Percentiles rank a stretch among this genome's conserved stretches.
These are phyloP conservation scores for Trichoderma atroviride DNA, from an alignment of 2,329 filamentous ascomycete species.

Conservation along the genomic window DNA sequence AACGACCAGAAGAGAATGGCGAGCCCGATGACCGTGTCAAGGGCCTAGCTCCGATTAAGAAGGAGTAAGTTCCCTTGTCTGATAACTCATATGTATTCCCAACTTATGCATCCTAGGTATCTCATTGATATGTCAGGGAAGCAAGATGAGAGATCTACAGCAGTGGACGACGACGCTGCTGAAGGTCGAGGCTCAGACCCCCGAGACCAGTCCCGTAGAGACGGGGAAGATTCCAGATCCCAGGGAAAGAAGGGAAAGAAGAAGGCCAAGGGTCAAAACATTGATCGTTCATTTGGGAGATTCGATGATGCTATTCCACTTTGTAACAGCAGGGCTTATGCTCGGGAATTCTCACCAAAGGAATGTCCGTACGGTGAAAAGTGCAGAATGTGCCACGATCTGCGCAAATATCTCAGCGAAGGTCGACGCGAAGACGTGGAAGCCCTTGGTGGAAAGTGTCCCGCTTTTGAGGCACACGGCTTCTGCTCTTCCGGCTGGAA, in stretches of 20 bases:
- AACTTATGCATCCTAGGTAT: slow-evolving; percentile 40
- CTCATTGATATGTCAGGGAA: slow-evolving; percentile 43
- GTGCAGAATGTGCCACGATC: slow-evolving; percentile 81
- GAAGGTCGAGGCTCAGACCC: slow-evolving; percentile 45
- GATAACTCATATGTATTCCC: slow-evolving; percentile 15
- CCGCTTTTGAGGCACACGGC: slow-evolving; percentile 75
- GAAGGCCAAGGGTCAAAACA: slow-evolving; percentile 72
- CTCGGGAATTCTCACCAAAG: slow-evolving; percentile 78
- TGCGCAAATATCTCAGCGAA: slow-evolving; percentile 81
- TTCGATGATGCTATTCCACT: slow-evolving; percentile 77
- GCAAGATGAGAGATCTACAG: slow-evolving; percentile 32
- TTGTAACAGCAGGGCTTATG: slow-evolving; percentile 72
- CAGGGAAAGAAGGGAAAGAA: slow-evolving; percentile 49
- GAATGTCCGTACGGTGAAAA: slow-evolving; percentile 76
- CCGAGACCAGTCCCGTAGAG: slow-evolving; percentile 51
- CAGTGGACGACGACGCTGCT: slow-evolving; percentile 53
- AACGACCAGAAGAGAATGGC: slow-evolving; percentile 22
- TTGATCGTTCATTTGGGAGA: slow-evolving; percentile 75
- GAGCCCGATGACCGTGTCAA: slow-evolving; percentile 44
- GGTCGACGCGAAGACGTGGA: slow-evolving; percentile 79
- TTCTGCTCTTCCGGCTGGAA: slow-evolving; percentile 88
- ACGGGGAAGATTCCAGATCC: slow-evolving; percentile 55
- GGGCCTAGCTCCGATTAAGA: slow-evolving; percentile 71
- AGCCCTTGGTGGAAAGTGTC: slow-evolving; percentile 77
- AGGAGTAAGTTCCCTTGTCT: slow-evolving; percentile 58